Evolutionary conservation across 495 filamentous ascomycete genomes (phyloP).

Genomic region (Podospora pseudoanserina): DNA sequence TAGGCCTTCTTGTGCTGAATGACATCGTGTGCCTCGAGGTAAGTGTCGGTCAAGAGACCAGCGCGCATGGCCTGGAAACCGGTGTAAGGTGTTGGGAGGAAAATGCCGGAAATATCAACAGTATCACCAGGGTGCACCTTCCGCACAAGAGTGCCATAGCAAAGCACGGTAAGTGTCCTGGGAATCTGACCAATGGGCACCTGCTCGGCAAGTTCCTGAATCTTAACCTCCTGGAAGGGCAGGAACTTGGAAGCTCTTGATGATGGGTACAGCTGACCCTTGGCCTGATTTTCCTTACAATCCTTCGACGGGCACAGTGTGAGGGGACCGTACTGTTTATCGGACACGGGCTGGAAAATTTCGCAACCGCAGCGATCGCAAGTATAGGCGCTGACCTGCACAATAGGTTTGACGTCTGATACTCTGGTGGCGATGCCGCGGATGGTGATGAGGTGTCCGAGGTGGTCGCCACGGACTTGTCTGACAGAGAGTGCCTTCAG

Average conservation of each 20-base stretch:
- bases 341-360: slow-evolving; percentile 93
- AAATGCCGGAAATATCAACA: slow-evolving; percentile 89
- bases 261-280: slow-evolving; percentile 88
- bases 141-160: slow-evolving; percentile 78
- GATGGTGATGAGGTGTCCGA: slow-evolving; percentile 89
- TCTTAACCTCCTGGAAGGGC: slow-evolving; percentile 97
- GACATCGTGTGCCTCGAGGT: slow-evolving; percentile 89
- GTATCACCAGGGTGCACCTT: slow-evolving; percentile 91
- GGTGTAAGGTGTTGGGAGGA: slow-evolving; percentile 94
- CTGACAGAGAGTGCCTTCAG: slow-evolving; percentile 89
- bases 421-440: slow-evolving; percentile 93
- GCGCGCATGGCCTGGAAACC: slow-evolving; percentile 96
- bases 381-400: slow-evolving; percentile 93
- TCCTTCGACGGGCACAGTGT: slow-evolving; percentile 80
- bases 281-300: slow-evolving; percentile 84
- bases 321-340: slow-evolving; percentile 84
- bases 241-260: slow-evolving; percentile 94
- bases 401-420: slow-evolving; percentile 96
- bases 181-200: slow-evolving; percentile 98
- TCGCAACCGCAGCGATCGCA: slow-evolving; percentile 95
- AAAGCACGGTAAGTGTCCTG: slow-evolving; percentile 80
- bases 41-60: slow-evolving; percentile 92
- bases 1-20: slow-evolving; percentile 97
- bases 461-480: slow-evolving; percentile 85
- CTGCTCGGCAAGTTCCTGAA: slow-evolving; percentile 97